phyloP scores from a whole-genome alignment of 441 rosid species.

The Syzygium syzygioides region DNA sequence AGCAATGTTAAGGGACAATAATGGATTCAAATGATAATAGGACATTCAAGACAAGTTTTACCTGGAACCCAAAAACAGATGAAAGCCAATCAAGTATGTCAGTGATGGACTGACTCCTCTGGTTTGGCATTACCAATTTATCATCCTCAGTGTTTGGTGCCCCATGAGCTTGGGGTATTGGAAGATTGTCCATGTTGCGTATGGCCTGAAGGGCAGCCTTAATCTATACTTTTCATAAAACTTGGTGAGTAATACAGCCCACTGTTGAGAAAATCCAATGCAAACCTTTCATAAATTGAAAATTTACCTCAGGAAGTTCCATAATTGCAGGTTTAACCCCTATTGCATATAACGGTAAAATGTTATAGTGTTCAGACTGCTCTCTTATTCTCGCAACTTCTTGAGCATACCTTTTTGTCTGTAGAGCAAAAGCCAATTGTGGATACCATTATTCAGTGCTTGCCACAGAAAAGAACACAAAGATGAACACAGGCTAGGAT shows the following conservation, averaged over 20 bases:
- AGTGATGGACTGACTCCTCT: conserved; percentile 33
- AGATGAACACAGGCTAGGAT: not conserved
- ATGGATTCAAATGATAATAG: not conserved
- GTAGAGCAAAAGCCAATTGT: conserved; percentile 8
- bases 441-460: not conserved
- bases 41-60: conserved; percentile 17
- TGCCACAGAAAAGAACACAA: conserved; percentile 9
- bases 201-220: conserved; percentile 74
- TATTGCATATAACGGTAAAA: conserved; percentile 70
- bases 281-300: conserved; percentile 13
- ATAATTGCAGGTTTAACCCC: conserved; percentile 76
- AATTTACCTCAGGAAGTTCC: conserved; percentile 80
- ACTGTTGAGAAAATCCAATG: not conserved
- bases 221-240: conserved; percentile 40
- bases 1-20: not conserved
- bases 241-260: not conserved
- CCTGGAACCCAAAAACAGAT: conserved; percentile 95
- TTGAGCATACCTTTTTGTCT: conserved; percentile 59
- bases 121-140: conserved; percentile 14
- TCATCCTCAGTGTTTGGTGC: conserved; percentile 21
- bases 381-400: conserved; percentile 72
- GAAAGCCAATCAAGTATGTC: conserved; percentile 98
- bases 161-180: conserved; percentile 32
- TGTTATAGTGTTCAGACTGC: conserved; percentile 66
- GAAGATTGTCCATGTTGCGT: conserved; percentile 62